These are phyloP conservation scores for Fraxinus albicans DNA, from an alignment of 305 asterid species.

Conservation along the genomic window DNA sequence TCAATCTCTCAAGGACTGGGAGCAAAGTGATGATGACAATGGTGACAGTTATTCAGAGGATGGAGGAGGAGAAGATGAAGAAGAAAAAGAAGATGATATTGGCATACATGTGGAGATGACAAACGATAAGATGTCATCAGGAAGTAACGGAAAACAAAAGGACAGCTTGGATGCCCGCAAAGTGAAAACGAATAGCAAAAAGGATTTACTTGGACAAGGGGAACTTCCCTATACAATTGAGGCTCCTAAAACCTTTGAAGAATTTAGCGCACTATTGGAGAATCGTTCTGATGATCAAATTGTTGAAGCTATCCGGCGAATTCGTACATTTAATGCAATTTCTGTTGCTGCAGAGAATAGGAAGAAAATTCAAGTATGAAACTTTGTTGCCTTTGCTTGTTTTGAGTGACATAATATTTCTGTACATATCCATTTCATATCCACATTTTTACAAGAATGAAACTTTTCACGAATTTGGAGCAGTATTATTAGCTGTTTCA, in stretches of 20 bases:
- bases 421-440: constrained; percentile 12
- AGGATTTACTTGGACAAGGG: constrained; percentile 26
- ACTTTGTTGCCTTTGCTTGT: constrained; percentile 18
- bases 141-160: constrained; percentile 33
- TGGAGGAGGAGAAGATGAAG: constrained; percentile 35
- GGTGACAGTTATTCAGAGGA: constrained; percentile 50
- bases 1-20: constrained; percentile 81
- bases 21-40: constrained; percentile 87
- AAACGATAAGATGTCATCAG: constrained; percentile 27
- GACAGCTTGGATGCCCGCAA: constrained; percentile 22
- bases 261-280: constrained; percentile 61
- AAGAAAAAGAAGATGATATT: background rate
- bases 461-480: background rate
- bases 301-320: constrained; percentile 84
- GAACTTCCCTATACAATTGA: constrained; percentile 98
- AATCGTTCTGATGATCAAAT: constrained; percentile 75
- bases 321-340: constrained; percentile 77
- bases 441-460: constrained; percentile 8
- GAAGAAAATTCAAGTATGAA: constrained; percentile 86
- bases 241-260: constrained; percentile 85
- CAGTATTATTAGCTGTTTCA: background rate
- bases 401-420: constrained; percentile 3
- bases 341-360: constrained; percentile 83
- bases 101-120: constrained; percentile 25
- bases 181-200: constrained; percentile 29